Conservation (phyloP, 768 basidiomycete species). For the Coprinopsis strossmayeri region DNA sequence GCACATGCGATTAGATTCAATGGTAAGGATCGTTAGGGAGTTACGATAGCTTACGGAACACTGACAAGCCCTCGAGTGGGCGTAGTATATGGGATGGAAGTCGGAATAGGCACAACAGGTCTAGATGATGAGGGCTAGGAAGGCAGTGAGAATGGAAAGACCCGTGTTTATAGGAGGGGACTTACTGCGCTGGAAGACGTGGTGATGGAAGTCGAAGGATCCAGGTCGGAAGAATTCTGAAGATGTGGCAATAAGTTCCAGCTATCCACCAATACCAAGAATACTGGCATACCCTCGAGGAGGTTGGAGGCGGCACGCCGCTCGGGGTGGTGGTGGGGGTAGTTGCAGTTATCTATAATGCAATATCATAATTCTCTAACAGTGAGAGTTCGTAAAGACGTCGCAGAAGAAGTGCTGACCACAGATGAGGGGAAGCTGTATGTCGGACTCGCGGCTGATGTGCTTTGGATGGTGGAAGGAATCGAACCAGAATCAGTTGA, state of each 20-base stretch:
- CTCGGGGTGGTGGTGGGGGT: too few species aligned
- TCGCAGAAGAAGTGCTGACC: too few species aligned
- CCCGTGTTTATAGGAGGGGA: neutral
- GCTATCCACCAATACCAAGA: neutral
- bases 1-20: neutral
- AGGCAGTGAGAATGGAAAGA: neutral
- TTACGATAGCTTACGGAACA: neutral
- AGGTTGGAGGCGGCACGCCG: too few species aligned
- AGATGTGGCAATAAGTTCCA: neutral
- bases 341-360: too few species aligned
- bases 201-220: neutral
- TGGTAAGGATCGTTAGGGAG: neutral
- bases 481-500: neutral
- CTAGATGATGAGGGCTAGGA: neutral
- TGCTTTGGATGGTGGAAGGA: too few species aligned
- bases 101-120: neutral
- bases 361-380: too few species aligned
- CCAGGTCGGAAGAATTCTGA: neutral
- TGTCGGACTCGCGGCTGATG: too few species aligned
- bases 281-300: neutral
- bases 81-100: neutral
- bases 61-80: neutral
- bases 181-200: conserved; percentile 2
- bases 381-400: too few species aligned
- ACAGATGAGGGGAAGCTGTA: too few species aligned